Conservation (phyloP, 495 filamentous ascomycete species). For the Neurospora terricola region DNA sequence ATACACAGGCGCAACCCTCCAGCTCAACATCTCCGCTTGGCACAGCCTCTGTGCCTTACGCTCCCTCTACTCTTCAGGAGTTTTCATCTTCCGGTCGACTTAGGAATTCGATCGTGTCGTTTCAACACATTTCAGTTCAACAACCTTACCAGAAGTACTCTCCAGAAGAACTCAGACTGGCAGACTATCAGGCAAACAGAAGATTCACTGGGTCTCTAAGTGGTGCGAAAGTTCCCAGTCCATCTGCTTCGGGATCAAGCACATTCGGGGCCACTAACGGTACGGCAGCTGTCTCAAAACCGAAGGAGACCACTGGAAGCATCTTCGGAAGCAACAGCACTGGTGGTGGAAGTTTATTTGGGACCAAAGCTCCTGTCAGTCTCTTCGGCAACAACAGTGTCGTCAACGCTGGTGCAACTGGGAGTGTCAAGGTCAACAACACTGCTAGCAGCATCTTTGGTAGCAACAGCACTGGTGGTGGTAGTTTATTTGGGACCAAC, state of each 20-base stretch:
- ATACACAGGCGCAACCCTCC: not conserved
- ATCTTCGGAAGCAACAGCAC: not conserved
- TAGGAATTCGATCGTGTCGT: not conserved
- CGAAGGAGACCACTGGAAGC: not conserved
- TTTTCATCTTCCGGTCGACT: not conserved
- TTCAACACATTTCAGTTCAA: not conserved
- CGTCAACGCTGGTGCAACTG: not conserved
- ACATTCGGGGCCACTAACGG: not conserved
- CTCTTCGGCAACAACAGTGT: not conserved
- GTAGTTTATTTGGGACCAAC: not conserved
- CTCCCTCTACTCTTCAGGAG: not conserved
- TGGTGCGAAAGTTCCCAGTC: not conserved
- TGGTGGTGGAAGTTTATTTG: not conserved
- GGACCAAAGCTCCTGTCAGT: not conserved
- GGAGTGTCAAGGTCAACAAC: not conserved
- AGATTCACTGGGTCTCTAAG: not conserved
- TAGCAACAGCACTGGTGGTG: not conserved
- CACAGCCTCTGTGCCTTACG: not conserved
- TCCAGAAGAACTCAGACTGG: not conserved
- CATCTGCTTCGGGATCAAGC: not conserved
- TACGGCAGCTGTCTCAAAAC: not conserved
- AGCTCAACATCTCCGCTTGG: not conserved
- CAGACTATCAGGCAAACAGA: not conserved
- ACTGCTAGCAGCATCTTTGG: not conserved
- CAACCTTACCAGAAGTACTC: not conserved